Evolutionary conservation across 441 rosid species (phyloP).

Genomic region (Manihot esculenta): DNA sequence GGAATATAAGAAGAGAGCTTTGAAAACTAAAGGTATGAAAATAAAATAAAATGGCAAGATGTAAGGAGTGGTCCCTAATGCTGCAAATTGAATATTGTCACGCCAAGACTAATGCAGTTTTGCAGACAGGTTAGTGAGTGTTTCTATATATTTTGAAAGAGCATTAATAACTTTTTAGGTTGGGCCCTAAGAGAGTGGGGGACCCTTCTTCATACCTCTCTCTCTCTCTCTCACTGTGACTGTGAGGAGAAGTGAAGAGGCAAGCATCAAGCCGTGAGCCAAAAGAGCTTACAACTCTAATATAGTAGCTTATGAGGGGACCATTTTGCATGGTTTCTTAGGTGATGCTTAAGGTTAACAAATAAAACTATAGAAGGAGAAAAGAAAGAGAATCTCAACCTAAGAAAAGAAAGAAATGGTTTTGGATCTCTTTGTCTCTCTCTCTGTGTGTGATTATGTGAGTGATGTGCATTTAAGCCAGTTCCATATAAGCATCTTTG

Average conservation of each 20-base stretch:
- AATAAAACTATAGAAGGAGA: neutral
- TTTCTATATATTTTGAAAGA: conserved; percentile 42
- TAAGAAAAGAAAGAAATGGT: neutral
- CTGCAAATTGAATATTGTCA: conserved; percentile 61
- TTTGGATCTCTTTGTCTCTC: conserved; percentile 11
- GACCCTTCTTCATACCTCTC: conserved; percentile 23
- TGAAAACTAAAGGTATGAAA: conserved; percentile 8
- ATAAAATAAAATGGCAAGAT: conserved; percentile 18
- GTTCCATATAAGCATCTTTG: conserved; percentile 33
- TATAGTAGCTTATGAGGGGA: conserved; percentile 29
- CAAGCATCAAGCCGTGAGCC: conserved; percentile 26
- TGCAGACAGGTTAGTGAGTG: conserved; percentile 50
- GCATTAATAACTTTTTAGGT: conserved; percentile 50
- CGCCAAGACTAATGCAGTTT: conserved; percentile 47
- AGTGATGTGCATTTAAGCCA: conserved; percentile 29
- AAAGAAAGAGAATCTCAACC: neutral
- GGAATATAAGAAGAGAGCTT: conserved; percentile 9
- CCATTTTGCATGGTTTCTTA: conserved; percentile 37
- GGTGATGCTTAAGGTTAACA: conserved; percentile 29
- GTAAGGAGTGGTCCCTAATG: conserved; percentile 53
- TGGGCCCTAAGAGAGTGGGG: conserved; percentile 41
- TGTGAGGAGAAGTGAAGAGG: conserved; percentile 7
- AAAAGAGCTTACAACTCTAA: conserved; percentile 11
- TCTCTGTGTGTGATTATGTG: conserved; percentile 13
- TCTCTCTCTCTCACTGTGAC: conserved; percentile 20